These are phyloP conservation scores for Plasmodium chabaudi DNA, from an alignment of 169 alveolate genomes.

Conservation along the genomic window DNA sequence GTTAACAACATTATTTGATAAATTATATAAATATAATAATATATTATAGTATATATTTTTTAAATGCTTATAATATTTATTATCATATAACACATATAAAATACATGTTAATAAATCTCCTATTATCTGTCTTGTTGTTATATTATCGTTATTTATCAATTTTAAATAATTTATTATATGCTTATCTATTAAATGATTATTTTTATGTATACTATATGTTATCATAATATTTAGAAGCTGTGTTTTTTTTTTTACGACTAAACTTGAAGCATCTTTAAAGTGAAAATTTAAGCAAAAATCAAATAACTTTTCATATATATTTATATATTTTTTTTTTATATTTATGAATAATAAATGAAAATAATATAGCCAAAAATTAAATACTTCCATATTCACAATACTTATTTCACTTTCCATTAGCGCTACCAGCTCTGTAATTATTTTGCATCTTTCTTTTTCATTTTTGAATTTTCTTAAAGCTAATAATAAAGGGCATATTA, in stretches of 20 bases:
- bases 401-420: constrained; percentile 61
- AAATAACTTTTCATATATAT: constrained; percentile 43
- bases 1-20: constrained; percentile 12
- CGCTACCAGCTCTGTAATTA: constrained; percentile 4
- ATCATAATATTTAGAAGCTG: constrained; percentile 58
- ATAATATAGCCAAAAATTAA: constrained; percentile 57
- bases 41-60: constrained; percentile 44
- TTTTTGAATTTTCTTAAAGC: constrained; percentile 48
- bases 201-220: constrained; percentile 64
- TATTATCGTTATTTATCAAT: constrained; percentile 59
- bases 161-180: constrained; percentile 31
- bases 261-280: constrained; percentile 55
- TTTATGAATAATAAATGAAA: constrained; percentile 64
- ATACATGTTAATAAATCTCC: constrained; percentile 43
- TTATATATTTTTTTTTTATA: constrained; percentile 63
- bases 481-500: constrained; percentile 60
- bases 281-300: constrained; percentile 47
- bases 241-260: constrained; percentile 54
- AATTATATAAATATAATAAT: constrained; percentile 34
- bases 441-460: constrained; percentile 15
- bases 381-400: constrained; percentile 66
- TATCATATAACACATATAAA: constrained; percentile 44
- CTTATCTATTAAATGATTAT: constrained; percentile 34
- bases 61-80: constrained; percentile 46
- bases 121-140: constrained; percentile 49